Percentiles rank a stretch among this genome's conserved stretches.
These are phyloP conservation scores for Botrytis aclada DNA, from an alignment of 2,329 filamentous ascomycete genomes.

Conservation along the genomic window DNA sequence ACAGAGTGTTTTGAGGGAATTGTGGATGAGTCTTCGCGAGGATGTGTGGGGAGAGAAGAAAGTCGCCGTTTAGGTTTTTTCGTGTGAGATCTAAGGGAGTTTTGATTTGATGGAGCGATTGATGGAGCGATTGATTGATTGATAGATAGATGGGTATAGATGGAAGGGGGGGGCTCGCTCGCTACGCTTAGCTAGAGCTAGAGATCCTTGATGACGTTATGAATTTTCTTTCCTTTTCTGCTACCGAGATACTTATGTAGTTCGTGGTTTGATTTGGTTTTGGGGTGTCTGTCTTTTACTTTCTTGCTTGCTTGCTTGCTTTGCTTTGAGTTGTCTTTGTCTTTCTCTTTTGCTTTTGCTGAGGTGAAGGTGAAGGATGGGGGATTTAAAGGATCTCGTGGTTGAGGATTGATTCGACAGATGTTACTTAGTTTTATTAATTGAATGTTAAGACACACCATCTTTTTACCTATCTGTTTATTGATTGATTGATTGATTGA, in stretches of 20 bases:
- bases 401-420: background rate
- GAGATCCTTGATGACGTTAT: constrained; percentile 4
- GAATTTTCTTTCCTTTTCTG: background rate
- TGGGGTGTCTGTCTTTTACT: background rate
- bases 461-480: background rate
- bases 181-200: constrained; percentile 11
- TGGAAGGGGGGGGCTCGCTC: background rate
- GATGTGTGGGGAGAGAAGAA: constrained; percentile 41
- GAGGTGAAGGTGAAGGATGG: background rate
- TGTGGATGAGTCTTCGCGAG: constrained; percentile 57
- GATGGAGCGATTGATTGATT: too few species aligned
- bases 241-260: background rate
- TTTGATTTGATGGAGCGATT: background rate
- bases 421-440: background rate
- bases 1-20: constrained; percentile 50
- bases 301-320: background rate
- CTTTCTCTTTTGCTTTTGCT: background rate
- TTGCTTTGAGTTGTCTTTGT: background rate
- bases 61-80: background rate
- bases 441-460: background rate
- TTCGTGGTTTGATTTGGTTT: background rate
- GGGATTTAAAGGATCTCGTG: background rate
- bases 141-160: background rate
- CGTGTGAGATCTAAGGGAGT: background rate
- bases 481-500: too few species aligned